Percentiles rank a stretch among this genome's conserved stretches.
phyloP scores from a whole-genome alignment of 495 filamentous ascomycete species.

The Podospora bellae-mahoneyi region DNA sequence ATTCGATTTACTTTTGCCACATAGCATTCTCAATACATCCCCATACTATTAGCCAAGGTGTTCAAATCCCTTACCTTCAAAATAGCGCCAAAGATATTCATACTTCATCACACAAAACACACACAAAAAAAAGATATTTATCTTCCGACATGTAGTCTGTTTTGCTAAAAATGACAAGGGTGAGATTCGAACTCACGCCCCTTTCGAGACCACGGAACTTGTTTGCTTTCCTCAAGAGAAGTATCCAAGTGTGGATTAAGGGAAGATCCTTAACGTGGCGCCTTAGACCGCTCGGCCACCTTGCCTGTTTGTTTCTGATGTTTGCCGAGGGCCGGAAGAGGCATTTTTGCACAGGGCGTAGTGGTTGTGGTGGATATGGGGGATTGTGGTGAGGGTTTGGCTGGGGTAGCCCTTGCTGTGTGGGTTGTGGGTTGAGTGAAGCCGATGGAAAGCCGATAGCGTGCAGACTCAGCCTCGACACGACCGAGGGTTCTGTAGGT shows the following conservation, averaged over 20 bases:
- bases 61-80: too few relatives aligned
- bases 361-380: not conserved
- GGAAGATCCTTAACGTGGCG: not conserved
- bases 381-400: not conserved
- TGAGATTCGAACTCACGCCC: constrained; percentile 1
- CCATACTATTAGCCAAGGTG: too few relatives aligned
- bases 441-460: too few relatives aligned
- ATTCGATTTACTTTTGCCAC: not conserved
- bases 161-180: not conserved
- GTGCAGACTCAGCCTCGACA: too few relatives aligned
- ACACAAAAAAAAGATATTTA: too few relatives aligned
- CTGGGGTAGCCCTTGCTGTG: not conserved
- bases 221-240: not conserved
- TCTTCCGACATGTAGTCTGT: too few relatives aligned
- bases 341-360: not conserved
- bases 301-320: not conserved
- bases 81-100: too few relatives aligned
- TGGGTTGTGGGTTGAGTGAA: not conserved
- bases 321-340: not conserved
- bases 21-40: not conserved
- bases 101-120: too few relatives aligned
- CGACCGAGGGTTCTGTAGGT: too few relatives aligned
- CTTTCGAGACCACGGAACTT: not conserved
- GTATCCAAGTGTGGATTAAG: not conserved
- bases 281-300: constrained; percentile 3